A percentile compares a stretch with the other conserved stretches of the same genome.
phyloP scores from a whole-genome alignment of 2,329 filamentous ascomycete species.

The Phialophora macrospora region DNA sequence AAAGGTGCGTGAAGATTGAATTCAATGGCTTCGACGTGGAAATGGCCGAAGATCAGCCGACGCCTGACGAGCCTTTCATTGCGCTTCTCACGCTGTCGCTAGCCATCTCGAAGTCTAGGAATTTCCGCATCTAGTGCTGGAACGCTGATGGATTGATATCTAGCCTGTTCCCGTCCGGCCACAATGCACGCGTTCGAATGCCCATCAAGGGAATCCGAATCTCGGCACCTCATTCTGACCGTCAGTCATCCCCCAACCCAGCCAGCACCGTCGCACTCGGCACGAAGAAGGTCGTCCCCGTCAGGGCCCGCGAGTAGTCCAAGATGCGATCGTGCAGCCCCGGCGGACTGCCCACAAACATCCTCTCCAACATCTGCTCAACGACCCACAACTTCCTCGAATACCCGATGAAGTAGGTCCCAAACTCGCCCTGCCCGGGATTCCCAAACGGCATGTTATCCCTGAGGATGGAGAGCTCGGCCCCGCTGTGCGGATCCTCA shows the following conservation, averaged over 20 bases:
- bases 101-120: background rate
- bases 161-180: background rate
- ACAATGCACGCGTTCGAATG: background rate
- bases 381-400: conserved; percentile 60
- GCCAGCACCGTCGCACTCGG: conserved; percentile 51
- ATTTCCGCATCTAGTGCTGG: background rate
- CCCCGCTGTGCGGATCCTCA: conserved; percentile 53
- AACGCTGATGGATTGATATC: background rate
- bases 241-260: conserved; percentile 35
- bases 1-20: background rate
- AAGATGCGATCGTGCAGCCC: conserved; percentile 62
- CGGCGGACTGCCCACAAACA: conserved; percentile 61
- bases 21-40: background rate
- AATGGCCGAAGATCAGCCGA: background rate
- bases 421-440: conserved; percentile 57
- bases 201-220: background rate
- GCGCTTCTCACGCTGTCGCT: background rate
- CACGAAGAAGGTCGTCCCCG: conserved; percentile 61
- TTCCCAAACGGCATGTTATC: conserved; percentile 68
- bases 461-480: conserved; percentile 59
- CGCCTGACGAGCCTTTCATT: background rate
- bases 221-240: background rate
- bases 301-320: conserved; percentile 60
- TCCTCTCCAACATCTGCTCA: conserved; percentile 63
- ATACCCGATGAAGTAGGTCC: conserved; percentile 65